These are phyloP conservation scores for Candida namnaoensis DNA, from an alignment of 805 yeast species.

Conservation along the genomic window DNA sequence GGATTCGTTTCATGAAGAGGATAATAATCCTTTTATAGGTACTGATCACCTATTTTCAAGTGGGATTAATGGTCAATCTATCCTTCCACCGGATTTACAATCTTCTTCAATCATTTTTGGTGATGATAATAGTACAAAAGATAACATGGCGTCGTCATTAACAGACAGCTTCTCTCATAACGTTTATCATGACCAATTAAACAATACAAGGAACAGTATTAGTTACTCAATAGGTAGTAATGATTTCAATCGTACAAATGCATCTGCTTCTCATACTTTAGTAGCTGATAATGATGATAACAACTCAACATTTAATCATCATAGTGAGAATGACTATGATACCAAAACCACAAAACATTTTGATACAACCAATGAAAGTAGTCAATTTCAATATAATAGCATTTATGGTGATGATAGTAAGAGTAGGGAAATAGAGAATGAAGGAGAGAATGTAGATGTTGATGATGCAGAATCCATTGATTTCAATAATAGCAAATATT, in stretches of 20 bases:
- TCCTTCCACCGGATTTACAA: constrained; percentile 1
- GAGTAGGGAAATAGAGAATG: not conserved
- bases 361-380: too few species aligned
- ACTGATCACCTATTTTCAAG: constrained; percentile 17
- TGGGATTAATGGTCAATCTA: constrained; percentile 7
- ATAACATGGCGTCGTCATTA: not conserved
- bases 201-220: not conserved
- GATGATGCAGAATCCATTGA: not conserved
- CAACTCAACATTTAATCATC: too few species aligned
- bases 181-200: not conserved
- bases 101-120: constrained; percentile 1
- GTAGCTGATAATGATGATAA: too few species aligned
- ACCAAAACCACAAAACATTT: too few species aligned
- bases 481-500: too few species aligned
- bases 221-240: not conserved
- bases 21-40: constrained; percentile 25
- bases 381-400: not conserved
- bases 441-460: not conserved
- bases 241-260: not conserved
- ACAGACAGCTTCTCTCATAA: not conserved
- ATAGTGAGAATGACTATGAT: too few species aligned
- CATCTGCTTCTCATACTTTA: not conserved
- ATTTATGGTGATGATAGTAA: not conserved
- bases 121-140: not conserved
- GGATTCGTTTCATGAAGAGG: constrained; percentile 17